These are phyloP conservation scores for Plasmodium gonderi DNA, from an alignment of 169 alveolate species.

Conservation along the genomic window DNA sequence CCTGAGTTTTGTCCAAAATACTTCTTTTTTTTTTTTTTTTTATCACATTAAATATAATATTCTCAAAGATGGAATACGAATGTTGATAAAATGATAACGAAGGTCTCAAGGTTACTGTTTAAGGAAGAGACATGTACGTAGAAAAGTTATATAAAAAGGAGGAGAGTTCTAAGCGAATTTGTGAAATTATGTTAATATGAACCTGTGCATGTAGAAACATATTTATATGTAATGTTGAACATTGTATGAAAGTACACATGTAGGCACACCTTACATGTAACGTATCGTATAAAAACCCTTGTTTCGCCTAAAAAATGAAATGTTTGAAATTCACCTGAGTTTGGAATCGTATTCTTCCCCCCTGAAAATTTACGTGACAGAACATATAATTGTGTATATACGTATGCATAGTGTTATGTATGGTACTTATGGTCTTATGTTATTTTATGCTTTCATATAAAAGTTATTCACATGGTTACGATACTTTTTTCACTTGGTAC, in stretches of 20 bases:
- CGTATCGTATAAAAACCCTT: too few species aligned
- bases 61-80: background rate
- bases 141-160: background rate
- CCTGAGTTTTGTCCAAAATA: background rate
- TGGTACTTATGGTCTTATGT: background rate
- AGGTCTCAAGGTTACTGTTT: background rate
- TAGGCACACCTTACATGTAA: too few species aligned
- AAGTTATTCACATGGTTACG: background rate
- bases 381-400: background rate
- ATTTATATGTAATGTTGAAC: too few species aligned
- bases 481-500: background rate
- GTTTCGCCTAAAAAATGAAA: too few species aligned
- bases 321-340: too few species aligned
- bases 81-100: background rate
- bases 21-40: background rate
- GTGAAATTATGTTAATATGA: too few species aligned
- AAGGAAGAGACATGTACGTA: constrained; percentile 6
- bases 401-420: background rate
- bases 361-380: too few species aligned
- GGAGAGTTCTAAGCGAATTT: background rate
- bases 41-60: background rate
- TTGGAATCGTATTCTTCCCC: background rate
- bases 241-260: too few species aligned
- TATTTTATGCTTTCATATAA: background rate
- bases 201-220: background rate